Percentiles rank a stretch among this genome's conserved stretches.
Evolutionary conservation across 768 basidiomycete species (phyloP).

Genomic region (Lentinula detonsa): DNA sequence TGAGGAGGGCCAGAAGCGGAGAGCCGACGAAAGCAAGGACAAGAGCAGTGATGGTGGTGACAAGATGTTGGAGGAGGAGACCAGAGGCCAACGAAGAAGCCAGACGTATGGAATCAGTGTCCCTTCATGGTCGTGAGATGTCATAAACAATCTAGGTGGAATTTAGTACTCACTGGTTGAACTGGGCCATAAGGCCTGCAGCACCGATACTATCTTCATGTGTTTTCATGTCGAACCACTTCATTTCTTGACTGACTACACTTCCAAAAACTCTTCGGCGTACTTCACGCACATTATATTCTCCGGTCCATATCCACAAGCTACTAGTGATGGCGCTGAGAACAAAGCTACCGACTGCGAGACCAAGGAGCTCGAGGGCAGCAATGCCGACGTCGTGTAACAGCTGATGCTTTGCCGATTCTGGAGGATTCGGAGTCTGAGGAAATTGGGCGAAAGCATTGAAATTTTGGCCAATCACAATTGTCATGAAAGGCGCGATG

Average conservation of each 20-base stretch:
- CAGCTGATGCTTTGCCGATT: constrained; percentile 41
- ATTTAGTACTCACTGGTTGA: neutral
- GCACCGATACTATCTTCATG: neutral
- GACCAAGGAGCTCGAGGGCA: constrained; percentile 58
- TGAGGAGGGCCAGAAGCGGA: constrained; percentile 83
- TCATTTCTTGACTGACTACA: constrained; percentile 66
- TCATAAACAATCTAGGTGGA: neutral
- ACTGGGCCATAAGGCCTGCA: constrained; percentile 7
- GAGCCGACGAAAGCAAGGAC: constrained; percentile 77
- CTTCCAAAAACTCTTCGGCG: constrained; percentile 63
- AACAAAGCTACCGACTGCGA: constrained; percentile 60
- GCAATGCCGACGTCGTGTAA: constrained; percentile 52
- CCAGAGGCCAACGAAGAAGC: constrained; percentile 81
- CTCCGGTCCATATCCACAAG: constrained; percentile 87
- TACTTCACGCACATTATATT: constrained; percentile 66
- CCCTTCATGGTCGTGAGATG: constrained; percentile 39
- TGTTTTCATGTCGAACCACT: constrained; percentile 74
- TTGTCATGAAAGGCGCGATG: constrained; percentile 84
- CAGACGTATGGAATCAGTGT: constrained; percentile 89
- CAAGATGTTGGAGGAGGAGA: constrained; percentile 72
- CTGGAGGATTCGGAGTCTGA: constrained; percentile 22
- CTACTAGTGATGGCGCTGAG: constrained; percentile 71
- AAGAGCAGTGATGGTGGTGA: constrained; percentile 74
- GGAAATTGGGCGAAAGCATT: constrained; percentile 61
- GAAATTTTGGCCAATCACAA: constrained; percentile 73